Percentiles rank a stretch among this genome's conserved stretches.
These are phyloP conservation scores for Dioszegia crocea DNA, from an alignment of 768 basidiomycete genomes.

Conservation along the genomic window DNA sequence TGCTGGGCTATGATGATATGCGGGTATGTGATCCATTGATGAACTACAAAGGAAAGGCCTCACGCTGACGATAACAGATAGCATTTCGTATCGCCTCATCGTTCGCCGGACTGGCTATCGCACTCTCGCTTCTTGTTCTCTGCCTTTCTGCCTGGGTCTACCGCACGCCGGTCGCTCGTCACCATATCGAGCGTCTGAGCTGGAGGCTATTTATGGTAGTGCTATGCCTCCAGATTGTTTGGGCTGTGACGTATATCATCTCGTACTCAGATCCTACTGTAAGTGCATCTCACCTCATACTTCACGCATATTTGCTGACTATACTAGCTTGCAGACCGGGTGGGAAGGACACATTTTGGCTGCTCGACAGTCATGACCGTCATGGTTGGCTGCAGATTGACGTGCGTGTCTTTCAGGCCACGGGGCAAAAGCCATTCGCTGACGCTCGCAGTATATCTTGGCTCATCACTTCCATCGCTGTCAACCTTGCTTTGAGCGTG, in stretches of 20 bases:
- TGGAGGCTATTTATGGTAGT: constrained; percentile 5
- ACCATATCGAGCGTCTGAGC: constrained; percentile 1
- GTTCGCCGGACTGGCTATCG: background rate
- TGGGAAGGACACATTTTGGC: background rate
- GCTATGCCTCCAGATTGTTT: background rate
- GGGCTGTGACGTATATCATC: background rate
- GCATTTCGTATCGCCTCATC: background rate
- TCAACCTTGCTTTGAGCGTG: constrained; percentile 4
- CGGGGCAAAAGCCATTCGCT: constrained; percentile 6
- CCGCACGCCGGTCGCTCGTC: background rate
- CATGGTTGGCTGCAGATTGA: background rate
- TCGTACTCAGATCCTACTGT: constrained; percentile 3
- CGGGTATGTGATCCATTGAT: background rate
- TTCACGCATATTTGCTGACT: background rate
- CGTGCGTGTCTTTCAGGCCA: no score
- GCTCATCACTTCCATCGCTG: background rate
- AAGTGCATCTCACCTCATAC: no score
- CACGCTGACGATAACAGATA: background rate
- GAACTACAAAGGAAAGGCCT: background rate
- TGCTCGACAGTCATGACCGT: background rate
- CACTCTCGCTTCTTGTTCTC: background rate
- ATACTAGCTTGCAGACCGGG: background rate
- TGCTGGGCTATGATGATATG: background rate
- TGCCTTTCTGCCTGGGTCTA: background rate
- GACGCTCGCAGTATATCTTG: background rate